phyloP scores from a whole-genome alignment of 2,329 filamentous ascomycete species.

The Cercospora canescens region DNA sequence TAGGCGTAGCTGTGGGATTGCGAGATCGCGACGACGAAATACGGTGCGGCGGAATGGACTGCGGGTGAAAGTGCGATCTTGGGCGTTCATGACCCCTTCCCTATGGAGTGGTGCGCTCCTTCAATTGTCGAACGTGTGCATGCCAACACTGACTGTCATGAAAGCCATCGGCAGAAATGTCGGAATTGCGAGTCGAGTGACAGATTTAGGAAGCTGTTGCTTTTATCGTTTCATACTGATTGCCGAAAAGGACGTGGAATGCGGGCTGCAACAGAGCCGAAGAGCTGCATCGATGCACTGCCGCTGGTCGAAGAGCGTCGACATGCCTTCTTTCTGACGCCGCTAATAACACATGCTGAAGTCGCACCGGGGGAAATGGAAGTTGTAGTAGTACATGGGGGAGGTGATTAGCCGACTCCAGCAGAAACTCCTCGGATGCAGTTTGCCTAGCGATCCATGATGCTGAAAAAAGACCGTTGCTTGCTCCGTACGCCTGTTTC shows the following conservation, averaged over 20 bases:
- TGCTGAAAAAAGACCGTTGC: slow-evolving; percentile 18
- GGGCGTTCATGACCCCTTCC: slow-evolving; percentile 9
- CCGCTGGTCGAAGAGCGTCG: slow-evolving; percentile 23
- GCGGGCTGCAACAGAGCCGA: slow-evolving; percentile 19
- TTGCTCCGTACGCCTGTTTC: slow-evolving; percentile 25
- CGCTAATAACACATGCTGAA: slow-evolving; percentile 37
- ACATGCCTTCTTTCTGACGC: slow-evolving; percentile 22
- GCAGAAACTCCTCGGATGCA: slow-evolving; percentile 30
- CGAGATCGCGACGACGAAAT: not conserved
- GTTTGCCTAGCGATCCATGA: slow-evolving; percentile 24
- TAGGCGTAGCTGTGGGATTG: not conserved
- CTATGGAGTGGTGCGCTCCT: slow-evolving; percentile 6
- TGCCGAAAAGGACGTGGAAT: slow-evolving; percentile 26
- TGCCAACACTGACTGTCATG: slow-evolving; percentile 6
- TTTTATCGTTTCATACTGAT: slow-evolving; percentile 32
- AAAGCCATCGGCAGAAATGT: slow-evolving; percentile 14
- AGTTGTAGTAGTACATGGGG: slow-evolving; percentile 32
- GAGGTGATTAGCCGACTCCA: slow-evolving; percentile 24
- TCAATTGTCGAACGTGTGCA: slow-evolving; percentile 5
- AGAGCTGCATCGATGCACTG: slow-evolving; percentile 23
- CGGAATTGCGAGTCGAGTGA: slow-evolving; percentile 25
- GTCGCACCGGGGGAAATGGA: slow-evolving; percentile 34
- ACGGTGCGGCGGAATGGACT: slow-evolving; percentile 11
- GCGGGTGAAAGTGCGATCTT: slow-evolving; percentile 12
- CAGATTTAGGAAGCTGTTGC: slow-evolving; percentile 27